phyloP scores from a whole-genome alignment of 2,329 filamentous ascomycete species.

The Fusarium continuum region DNA sequence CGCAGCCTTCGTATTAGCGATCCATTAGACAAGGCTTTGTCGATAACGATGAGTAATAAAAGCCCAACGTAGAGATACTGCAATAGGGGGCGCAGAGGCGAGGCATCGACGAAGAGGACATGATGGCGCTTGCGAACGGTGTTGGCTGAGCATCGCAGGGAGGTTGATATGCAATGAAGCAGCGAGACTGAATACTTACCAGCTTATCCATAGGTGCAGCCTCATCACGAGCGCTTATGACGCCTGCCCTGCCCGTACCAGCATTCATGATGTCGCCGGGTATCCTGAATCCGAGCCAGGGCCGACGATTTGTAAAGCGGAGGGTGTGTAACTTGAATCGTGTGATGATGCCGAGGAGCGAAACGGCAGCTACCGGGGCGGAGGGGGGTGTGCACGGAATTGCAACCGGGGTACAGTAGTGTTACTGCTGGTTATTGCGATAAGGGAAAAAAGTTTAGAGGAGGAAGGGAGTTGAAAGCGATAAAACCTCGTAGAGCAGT shows the following conservation, averaged over 20 bases:
- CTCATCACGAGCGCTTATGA: constrained; percentile 63
- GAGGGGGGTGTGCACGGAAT: constrained; percentile 43
- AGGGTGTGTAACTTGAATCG: constrained; percentile 49
- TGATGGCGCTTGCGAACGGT: constrained; percentile 5
- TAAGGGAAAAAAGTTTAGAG: constrained; percentile 8
- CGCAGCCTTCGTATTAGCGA: constrained; percentile 29
- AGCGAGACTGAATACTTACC: constrained; percentile 56
- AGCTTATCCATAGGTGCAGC: constrained; percentile 65
- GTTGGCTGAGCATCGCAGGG: constrained; percentile 21
- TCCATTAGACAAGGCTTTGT: constrained; percentile 1
- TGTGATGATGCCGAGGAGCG: constrained; percentile 47
- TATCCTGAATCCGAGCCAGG: constrained; percentile 39
- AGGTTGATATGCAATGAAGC: constrained; percentile 9
- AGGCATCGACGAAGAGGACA: constrained; percentile 7
- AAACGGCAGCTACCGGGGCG: constrained; percentile 43
- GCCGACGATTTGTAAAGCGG: constrained; percentile 40
- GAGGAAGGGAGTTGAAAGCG: background rate
- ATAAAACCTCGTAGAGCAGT: background rate
- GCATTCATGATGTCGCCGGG: constrained; percentile 50
- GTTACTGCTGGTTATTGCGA: constrained; percentile 13
- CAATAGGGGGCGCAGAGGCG: constrained; percentile 23
- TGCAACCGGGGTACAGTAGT: constrained; percentile 36
- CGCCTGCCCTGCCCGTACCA: constrained; percentile 64
- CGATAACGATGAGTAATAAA: background rate
- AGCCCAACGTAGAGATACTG: constrained; percentile 6